Evolutionary conservation across 2,329 filamentous ascomycete genomes (phyloP).

Genomic region (Alternaria sp.): DNA sequence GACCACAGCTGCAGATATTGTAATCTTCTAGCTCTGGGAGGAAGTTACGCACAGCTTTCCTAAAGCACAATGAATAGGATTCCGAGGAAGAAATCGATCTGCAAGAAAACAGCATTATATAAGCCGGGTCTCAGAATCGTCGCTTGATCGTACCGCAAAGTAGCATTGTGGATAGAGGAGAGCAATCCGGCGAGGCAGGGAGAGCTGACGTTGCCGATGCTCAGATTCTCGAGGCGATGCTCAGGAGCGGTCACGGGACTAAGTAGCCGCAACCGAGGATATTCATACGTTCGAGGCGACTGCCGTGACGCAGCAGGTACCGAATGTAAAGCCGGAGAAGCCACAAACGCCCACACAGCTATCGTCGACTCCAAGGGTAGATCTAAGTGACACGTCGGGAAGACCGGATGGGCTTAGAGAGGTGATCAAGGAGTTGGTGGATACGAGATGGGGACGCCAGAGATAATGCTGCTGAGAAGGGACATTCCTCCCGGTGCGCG

Average conservation of each 20-base stretch:
- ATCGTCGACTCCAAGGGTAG: background rate
- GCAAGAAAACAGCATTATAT: background rate
- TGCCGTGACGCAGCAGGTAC: background rate
- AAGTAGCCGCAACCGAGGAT: slow-evolving; percentile 14
- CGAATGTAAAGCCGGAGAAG: background rate
- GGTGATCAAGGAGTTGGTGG: background rate
- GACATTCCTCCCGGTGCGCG: background rate
- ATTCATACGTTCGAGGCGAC: background rate
- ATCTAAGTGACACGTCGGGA: background rate
- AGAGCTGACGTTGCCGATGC: background rate
- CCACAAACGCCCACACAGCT: background rate
- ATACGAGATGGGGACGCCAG: background rate
- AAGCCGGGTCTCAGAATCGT: background rate
- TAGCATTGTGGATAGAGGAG: background rate
- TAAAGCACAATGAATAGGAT: background rate
- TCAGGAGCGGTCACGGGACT: slow-evolving; percentile 5
- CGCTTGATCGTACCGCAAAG: background rate
- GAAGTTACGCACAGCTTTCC: background rate
- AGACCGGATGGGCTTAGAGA: background rate
- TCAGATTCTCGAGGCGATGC: background rate
- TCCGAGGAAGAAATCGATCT: background rate
- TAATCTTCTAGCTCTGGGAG: background rate
- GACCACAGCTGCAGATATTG: background rate
- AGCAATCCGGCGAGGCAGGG: background rate
- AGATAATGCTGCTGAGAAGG: background rate